Conservation (phyloP, 441 rosid species). For the Eugenia klotzschiana region DNA sequence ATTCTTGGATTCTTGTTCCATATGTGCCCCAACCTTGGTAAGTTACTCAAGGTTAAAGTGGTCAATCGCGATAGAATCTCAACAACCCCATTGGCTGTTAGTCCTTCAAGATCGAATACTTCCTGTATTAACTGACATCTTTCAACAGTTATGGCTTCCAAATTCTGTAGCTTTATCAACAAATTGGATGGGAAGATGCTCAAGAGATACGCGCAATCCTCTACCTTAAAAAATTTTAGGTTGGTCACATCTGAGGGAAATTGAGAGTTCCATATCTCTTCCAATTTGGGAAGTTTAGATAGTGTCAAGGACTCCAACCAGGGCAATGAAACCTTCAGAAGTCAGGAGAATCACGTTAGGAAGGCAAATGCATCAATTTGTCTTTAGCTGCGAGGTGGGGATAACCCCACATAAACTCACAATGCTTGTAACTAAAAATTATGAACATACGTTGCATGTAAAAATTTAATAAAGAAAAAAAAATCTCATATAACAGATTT, state of each 20-base stretch:
- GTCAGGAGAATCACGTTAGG: no score
- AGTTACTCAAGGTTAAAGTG: background rate
- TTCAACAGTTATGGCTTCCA: background rate
- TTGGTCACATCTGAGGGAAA: no score
- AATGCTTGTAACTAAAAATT: background rate
- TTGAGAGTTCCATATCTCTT: no score
- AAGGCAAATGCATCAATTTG: no score
- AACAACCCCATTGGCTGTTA: fast-evolving
- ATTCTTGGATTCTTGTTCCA: background rate
- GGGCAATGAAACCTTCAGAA: no score
- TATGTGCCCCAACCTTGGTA: background rate
- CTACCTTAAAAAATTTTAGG: no score
- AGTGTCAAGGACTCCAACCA: no score
- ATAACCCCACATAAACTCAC: background rate
- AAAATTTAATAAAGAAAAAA: background rate
- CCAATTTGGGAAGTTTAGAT: no score
- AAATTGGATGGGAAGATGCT: no score
- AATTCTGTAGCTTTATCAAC: background rate
- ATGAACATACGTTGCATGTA: fast-evolving
- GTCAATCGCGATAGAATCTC: background rate
- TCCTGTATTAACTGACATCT: background rate
- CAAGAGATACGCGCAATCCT: no score
- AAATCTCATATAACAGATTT: background rate
- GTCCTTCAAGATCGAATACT: background rate
- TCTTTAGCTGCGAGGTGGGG: background rate